These are phyloP conservation scores for Kandelia obovata DNA, from an alignment of 345 rosid genomes.

Conservation along the genomic window DNA sequence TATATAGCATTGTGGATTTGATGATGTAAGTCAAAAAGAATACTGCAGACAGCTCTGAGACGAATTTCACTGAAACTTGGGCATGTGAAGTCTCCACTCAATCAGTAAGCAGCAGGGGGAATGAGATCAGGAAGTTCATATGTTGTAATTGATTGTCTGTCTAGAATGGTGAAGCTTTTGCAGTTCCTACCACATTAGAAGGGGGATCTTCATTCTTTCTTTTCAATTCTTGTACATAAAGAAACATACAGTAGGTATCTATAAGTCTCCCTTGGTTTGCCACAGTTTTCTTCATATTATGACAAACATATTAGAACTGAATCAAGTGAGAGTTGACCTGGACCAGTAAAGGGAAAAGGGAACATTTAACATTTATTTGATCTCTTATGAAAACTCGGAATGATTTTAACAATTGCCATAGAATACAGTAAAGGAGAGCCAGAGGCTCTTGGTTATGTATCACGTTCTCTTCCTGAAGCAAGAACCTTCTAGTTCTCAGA, in stretches of 20 bases:
- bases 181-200: neutral
- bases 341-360: neutral
- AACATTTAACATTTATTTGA: neutral
- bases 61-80: conserved; percentile 1
- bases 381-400: neutral
- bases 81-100: neutral
- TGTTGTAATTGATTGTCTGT: conserved; percentile 8
- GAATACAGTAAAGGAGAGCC: neutral
- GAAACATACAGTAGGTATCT: neutral
- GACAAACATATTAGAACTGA: neutral
- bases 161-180: conserved; percentile 9
- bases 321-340: neutral
- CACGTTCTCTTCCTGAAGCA: neutral
- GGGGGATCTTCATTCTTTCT: neutral
- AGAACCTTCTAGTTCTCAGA: neutral
- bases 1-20: conserved; percentile 8
- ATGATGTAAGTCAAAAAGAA: conserved; percentile 7
- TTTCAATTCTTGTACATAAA: conserved; percentile 13
- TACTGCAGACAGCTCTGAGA: neutral
- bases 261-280: neutral
- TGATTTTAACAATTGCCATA: neutral
- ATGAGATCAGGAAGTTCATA: neutral
- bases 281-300: neutral
- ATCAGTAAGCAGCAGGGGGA: neutral
- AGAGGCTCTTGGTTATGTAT: neutral